Conservation (phyloP, 257 asterid species). For the Solanum commersonii region DNA sequence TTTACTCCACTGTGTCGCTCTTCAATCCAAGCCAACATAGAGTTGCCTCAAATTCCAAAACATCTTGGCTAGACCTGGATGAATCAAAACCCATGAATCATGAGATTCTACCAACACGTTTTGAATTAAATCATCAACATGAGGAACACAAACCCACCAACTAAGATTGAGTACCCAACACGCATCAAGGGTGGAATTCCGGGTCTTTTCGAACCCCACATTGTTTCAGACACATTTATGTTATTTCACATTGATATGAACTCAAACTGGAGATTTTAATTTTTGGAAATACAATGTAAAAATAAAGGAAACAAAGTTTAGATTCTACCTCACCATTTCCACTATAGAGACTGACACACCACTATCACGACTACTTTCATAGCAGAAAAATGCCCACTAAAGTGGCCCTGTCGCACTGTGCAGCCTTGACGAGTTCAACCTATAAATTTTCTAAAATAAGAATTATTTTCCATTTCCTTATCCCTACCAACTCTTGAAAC, state of each 20-base stretch:
- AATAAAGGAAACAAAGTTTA: no score
- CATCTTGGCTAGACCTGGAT: background rate
- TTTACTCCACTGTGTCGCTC: background rate
- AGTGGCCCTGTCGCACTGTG: no score
- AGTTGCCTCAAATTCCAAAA: background rate
- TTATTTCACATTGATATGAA: no score
- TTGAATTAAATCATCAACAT: background rate
- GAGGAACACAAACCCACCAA: no score
- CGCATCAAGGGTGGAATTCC: rapidly evolving
- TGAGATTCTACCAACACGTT: no score
- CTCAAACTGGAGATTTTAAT: background rate
- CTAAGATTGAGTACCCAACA: no score
- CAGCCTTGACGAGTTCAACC: no score
- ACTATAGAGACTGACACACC: background rate
- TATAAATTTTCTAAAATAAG: no score
- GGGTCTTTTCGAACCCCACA: background rate
- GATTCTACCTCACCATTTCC: background rate
- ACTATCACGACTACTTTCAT: background rate
- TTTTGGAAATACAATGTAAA: background rate
- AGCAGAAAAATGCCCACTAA: no score
- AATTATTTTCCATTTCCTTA: no score
- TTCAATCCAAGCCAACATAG: background rate
- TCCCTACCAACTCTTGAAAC: no score
- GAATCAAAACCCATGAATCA: background rate
- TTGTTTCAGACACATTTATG: background rate